Evolutionary conservation across 2,329 filamentous ascomycete species (phyloP).

Genomic region (Plectosphaerella sp.): DNA sequence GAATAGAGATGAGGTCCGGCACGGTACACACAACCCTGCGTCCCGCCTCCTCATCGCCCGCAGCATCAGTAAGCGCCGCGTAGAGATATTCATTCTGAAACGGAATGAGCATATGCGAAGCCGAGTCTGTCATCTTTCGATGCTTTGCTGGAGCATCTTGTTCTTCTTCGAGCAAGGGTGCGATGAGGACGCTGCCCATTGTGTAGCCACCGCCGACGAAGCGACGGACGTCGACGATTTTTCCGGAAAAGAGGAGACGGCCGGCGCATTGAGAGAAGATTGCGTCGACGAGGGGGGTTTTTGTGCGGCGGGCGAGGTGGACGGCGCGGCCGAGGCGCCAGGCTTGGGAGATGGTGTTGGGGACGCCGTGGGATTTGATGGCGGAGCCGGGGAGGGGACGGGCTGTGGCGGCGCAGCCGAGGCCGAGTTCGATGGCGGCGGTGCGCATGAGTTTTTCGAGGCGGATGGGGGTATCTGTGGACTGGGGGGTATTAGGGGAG

Average conservation of each 20-base stretch:
- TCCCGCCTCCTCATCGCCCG: slow-evolving; percentile 18
- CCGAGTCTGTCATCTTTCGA: slow-evolving; percentile 8
- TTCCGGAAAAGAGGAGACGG: slow-evolving; percentile 31
- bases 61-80: slow-evolving; percentile 25
- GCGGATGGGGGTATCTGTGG: slow-evolving; percentile 25
- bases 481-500: slow-evolving; percentile 15
- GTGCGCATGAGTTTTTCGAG: slow-evolving; percentile 30
- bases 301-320: slow-evolving; percentile 20
- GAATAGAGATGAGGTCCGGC: slow-evolving; percentile 29
- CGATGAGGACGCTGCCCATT: slow-evolving; percentile 30
- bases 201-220: slow-evolving; percentile 34
- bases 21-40: slow-evolving; percentile 28
- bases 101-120: slow-evolving; percentile 27
- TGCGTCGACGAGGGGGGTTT: slow-evolving; percentile 21
- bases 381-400: slow-evolving; percentile 25
- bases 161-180: slow-evolving; percentile 22
- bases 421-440: slow-evolving; percentile 30
- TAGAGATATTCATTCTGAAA: slow-evolving; percentile 38
- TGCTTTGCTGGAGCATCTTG: slow-evolving; percentile 5
- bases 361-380: slow-evolving; percentile 26
- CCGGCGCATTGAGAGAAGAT: slow-evolving; percentile 22
- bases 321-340: slow-evolving; percentile 28
- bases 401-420: slow-evolving; percentile 29
- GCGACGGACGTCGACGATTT: slow-evolving; percentile 33
- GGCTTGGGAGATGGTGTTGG: slow-evolving; percentile 26